Conservation (phyloP, 2,329 filamentous ascomycete species). For the Tolypocladium ophioglossoides region DNA sequence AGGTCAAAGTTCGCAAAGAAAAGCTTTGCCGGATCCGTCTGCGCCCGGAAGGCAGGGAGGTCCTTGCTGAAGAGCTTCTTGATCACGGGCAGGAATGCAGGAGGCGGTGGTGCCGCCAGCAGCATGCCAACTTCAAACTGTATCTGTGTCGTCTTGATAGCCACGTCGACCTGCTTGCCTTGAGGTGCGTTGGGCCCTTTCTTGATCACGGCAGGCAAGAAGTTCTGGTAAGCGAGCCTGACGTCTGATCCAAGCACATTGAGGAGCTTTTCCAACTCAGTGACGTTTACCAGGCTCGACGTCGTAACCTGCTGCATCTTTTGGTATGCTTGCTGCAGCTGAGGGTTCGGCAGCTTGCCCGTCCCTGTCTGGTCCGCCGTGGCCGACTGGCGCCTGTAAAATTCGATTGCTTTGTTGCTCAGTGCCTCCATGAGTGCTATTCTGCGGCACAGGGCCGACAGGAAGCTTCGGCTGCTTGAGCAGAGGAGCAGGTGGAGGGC, state of each 20-base stretch:
- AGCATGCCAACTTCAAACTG: constrained; percentile 43
- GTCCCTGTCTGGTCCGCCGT: constrained; percentile 25
- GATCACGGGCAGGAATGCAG: constrained; percentile 44
- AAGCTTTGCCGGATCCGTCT: constrained; percentile 55
- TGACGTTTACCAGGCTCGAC: constrained; percentile 43
- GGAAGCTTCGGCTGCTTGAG: constrained; percentile 62
- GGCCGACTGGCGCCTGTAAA: constrained; percentile 36
- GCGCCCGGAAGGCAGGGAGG: constrained; percentile 44
- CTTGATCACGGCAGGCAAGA: constrained; percentile 31
- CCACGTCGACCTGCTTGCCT: constrained; percentile 30
- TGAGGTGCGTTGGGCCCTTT: constrained; percentile 35
- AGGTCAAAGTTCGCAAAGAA: constrained; percentile 64
- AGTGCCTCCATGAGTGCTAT: constrained; percentile 45
- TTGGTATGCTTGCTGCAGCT: constrained; percentile 46
- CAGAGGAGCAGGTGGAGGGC: constrained; percentile 57
- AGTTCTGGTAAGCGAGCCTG: constrained; percentile 36
- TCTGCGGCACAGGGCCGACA: constrained; percentile 57
- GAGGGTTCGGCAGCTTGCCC: constrained; percentile 32
- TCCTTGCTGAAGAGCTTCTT: constrained; percentile 52
- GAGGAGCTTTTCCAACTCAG: constrained; percentile 53
- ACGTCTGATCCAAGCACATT: constrained; percentile 36
- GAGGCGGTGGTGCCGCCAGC: constrained; percentile 34
- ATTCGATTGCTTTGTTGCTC: constrained; percentile 37
- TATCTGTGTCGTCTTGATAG: constrained; percentile 34
- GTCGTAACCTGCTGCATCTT: constrained; percentile 41